Conservation (phyloP, 2,329 filamentous ascomycete genomes). For the Ceratocystis cacaofunesta region DNA sequence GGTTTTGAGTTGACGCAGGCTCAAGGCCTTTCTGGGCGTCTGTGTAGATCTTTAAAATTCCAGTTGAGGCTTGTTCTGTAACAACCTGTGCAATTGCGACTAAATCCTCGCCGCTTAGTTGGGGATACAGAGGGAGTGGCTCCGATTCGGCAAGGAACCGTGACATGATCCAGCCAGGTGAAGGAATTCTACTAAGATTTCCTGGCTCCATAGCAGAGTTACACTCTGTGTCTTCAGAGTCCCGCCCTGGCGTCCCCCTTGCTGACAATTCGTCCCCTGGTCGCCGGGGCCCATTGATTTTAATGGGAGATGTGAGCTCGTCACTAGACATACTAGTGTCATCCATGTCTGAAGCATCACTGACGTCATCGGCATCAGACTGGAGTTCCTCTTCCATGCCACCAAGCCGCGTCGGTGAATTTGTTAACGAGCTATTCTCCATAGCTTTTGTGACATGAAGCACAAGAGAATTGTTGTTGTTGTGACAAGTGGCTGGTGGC, state of each 20-base stretch:
- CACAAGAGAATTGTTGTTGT: slow-evolving; percentile 23
- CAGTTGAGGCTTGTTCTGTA: slow-evolving; percentile 52
- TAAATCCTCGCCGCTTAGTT: slow-evolving; percentile 41
- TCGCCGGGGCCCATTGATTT: slow-evolving; percentile 25
- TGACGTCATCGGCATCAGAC: slow-evolving; percentile 36
- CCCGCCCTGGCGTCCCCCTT: slow-evolving; percentile 36
- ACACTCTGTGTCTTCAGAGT: slow-evolving; percentile 33
- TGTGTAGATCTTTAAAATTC: slow-evolving; percentile 28
- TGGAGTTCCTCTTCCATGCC: slow-evolving; percentile 19
- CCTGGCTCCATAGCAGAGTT: slow-evolving; percentile 36
- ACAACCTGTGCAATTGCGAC: slow-evolving; percentile 55
- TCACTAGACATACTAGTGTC: slow-evolving; percentile 37
- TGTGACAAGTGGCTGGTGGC: neutral
- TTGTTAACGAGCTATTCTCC: slow-evolving; percentile 25
- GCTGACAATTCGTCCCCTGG: slow-evolving; percentile 40
- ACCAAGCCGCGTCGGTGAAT: slow-evolving; percentile 29
- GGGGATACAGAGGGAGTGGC: slow-evolving; percentile 32
- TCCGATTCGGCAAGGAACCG: slow-evolving; percentile 46
- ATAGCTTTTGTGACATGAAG: slow-evolving; percentile 26
- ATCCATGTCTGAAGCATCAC: slow-evolving; percentile 41
- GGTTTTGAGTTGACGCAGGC: neutral
- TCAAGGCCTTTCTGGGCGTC: slow-evolving; percentile 13
- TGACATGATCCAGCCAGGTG: slow-evolving; percentile 35
- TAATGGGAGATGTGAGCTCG: slow-evolving; percentile 35
- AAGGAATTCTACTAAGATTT: slow-evolving; percentile 33